Conservation (phyloP, 176 grass and related monocot genomes). For the Miscanthus lutarioriparius region DNA sequence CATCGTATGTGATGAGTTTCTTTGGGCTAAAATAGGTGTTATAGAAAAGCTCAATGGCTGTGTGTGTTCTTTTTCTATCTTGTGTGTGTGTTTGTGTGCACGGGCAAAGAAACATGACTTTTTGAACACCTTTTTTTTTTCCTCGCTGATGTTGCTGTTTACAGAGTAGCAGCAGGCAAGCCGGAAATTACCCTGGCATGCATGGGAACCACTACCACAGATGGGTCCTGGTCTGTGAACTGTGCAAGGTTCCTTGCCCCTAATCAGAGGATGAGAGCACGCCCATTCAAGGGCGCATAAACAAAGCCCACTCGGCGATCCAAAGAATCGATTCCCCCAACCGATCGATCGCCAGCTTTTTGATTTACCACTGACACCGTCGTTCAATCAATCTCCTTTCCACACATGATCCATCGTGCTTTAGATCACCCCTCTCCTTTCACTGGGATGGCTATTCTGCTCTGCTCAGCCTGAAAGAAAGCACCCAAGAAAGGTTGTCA, state of each 20-base stretch:
- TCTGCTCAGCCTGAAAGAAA: background rate
- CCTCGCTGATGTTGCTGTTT: background rate
- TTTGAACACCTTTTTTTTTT: background rate
- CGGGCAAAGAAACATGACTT: background rate
- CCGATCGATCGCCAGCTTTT: background rate
- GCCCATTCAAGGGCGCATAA: slow-evolving; percentile 1
- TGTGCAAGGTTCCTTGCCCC: slow-evolving; percentile 30
- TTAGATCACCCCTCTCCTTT: slow-evolving; percentile 3
- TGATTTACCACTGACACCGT: slow-evolving; percentile 16
- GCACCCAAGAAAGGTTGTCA: slow-evolving; percentile 16
- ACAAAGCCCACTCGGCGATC: slow-evolving; percentile 45
- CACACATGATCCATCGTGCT: slow-evolving; percentile 30
- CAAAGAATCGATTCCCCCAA: slow-evolving; percentile 69
- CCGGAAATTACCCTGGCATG: slow-evolving; percentile 40
- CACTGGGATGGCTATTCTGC: background rate
- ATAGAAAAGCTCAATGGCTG: no score
- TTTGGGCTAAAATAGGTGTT: background rate
- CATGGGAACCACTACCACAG: background rate
- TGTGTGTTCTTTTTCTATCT: background rate
- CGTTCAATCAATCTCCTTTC: slow-evolving; percentile 45
- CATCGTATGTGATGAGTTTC: background rate
- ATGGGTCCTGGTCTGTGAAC: background rate
- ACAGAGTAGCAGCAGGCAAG: background rate
- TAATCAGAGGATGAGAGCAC: slow-evolving; percentile 18
- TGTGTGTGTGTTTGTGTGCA: no score